A percentile compares a stretch with the other conserved stretches of the same genome.
Conservation (phyloP, 306 rosid genomes). For the Rosa persica region DNA sequence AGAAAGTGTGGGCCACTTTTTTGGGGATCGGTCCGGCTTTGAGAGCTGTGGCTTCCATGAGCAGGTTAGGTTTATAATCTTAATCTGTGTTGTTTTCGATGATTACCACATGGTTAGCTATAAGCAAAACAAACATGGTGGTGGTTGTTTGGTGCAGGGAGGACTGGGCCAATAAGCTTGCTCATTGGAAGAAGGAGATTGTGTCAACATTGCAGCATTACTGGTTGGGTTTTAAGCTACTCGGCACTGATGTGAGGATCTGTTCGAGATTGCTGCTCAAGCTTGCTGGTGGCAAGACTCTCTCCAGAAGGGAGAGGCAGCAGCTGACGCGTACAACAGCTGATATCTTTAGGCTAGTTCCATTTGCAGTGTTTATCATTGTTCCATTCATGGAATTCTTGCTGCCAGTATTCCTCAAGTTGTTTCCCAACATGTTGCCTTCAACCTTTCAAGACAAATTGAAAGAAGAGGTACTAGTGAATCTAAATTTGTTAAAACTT, state of each 20-base stretch:
- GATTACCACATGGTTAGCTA: too few species aligned
- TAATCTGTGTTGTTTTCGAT: not conserved
- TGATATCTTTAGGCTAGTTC: constrained; percentile 91
- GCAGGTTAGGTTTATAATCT: constrained; percentile 50
- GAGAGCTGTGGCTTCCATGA: constrained; percentile 76
- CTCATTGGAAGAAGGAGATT: constrained; percentile 78
- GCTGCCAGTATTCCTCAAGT: constrained; percentile 76
- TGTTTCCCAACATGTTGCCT: constrained; percentile 96
- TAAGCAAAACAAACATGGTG: too few species aligned
- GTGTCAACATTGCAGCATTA: constrained; percentile 80
- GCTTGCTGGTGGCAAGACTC: constrained; percentile 91
- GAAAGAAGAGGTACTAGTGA: constrained; percentile 74
- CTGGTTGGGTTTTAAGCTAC: constrained; percentile 86
- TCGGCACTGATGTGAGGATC: constrained; percentile 81
- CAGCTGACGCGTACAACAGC: constrained; percentile 89
- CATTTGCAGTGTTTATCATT: constrained; percentile 77
- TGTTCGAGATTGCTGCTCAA: constrained; percentile 77
- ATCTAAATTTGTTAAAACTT: constrained; percentile 1
- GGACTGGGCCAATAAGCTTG: constrained; percentile 90
- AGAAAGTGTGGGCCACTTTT: constrained; percentile 50
- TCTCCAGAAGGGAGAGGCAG: constrained; percentile 90
- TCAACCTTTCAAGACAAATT: constrained; percentile 94
- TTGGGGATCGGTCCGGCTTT: constrained; percentile 86
- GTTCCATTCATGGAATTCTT: constrained; percentile 95
- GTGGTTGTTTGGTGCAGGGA: constrained; percentile 48